Base-by-base conservation (phyloP, 2,329 filamentous ascomycete genomes). In the Helotiales sp. region DNA sequence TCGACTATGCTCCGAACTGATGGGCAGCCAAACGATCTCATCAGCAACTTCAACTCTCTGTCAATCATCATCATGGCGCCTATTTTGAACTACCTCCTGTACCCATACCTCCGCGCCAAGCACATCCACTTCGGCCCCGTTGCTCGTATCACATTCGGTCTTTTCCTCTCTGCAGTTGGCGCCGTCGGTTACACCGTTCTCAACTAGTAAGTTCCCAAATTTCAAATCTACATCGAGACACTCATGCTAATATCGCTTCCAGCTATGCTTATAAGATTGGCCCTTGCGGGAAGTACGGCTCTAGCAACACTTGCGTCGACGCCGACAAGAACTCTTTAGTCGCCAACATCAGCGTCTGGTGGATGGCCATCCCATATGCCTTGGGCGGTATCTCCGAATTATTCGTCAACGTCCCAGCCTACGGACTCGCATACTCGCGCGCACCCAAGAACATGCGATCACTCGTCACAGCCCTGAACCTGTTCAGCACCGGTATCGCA, bases 11-110 rank as follows among this genome's bases (percentile, higher is more conserved):
- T 92, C 88, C 74, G 84, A 61, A 86, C 89, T 2, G 83, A 90
- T 75, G 90, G 91, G 50, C 85, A 91, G 2, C 91, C 91, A 74
- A 94, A 93, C 82, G 91, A 94, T 75, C 80, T 93, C 67, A 87
- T 94, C 75, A 84, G 87, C 78, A 93, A 93, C 80, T 82, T 94
- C 63, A 90, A 93, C 78, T 90, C 91, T 6, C 86, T 94, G 70
- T 86, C 89, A 26, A 88, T 93, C 69, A 86, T 94, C 72, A 85
- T 93, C 75, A 86, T 92, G 78, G 89, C 92, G 50, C 90, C 91
- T 2, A 79, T 93, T 66, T 84, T 90, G 66, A 91, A 93, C 75
- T 85, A 82, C 45, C 30, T 88, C 37, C 72, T 93, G 60, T 94
- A 93, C 79, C 91, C 91, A 0, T 77, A 84, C 22, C 84, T 93